Evolutionary conservation across 2,329 filamentous ascomycete genomes (phyloP).

Genomic region (Drechmeria coniospora): DNA sequence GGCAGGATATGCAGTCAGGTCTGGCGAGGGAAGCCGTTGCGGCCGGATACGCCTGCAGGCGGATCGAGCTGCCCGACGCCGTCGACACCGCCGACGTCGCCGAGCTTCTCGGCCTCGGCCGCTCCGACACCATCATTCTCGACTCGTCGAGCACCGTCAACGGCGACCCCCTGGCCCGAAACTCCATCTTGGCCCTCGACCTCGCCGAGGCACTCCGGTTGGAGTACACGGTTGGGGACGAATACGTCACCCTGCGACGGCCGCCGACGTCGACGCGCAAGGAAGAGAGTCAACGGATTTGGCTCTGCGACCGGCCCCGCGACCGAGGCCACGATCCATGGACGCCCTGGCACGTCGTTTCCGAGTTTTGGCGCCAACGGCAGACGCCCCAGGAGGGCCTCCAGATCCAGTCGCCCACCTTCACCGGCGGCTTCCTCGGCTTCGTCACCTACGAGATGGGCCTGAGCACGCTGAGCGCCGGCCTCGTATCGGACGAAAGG

Average conservation of each 20-base stretch:
- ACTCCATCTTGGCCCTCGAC: constrained; percentile 59
- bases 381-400: constrained; percentile 7
- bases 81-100: constrained; percentile 39
- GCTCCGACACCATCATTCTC: constrained; percentile 36
- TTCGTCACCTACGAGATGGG: constrained; percentile 78
- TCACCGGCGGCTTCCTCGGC: constrained; percentile 73
- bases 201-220: constrained; percentile 39
- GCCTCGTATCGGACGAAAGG: constrained; percentile 11
- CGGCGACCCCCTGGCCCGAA: constrained; percentile 30
- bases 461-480: constrained; percentile 25
- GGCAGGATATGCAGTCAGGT: constrained; percentile 9
- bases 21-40: constrained; percentile 15
- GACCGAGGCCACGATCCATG: constrained; percentile 12
- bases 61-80: constrained; percentile 27
- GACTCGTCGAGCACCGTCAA: constrained; percentile 42
- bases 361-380: constrained; percentile 24
- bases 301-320: constrained; percentile 9
- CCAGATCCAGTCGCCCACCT: constrained; percentile 30
- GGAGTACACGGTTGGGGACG: constrained; percentile 39
- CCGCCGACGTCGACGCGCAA: constrained; percentile 7
- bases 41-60: constrained; percentile 22
- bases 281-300: constrained; percentile 13
- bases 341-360: constrained; percentile 35
- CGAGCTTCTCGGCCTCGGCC: constrained; percentile 27
- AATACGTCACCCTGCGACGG: constrained; percentile 16